Percentiles rank a stretch among this genome's conserved stretches.
Evolutionary conservation across 2,329 filamentous ascomycete species (phyloP).

Genomic region (Shiraia sp.): DNA sequence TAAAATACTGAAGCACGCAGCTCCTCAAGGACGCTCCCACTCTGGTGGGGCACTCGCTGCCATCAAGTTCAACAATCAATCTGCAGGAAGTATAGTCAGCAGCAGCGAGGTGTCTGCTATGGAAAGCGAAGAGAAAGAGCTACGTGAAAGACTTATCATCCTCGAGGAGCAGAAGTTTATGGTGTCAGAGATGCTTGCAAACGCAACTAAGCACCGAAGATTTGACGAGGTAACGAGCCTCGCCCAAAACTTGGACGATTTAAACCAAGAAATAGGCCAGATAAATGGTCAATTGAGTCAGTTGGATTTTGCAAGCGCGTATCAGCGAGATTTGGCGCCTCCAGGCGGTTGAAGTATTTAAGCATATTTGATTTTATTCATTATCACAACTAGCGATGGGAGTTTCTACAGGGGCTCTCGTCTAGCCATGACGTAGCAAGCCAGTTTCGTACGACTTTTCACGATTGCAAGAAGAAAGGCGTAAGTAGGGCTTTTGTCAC

Average conservation of each 20-base stretch:
- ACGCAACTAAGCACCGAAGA: slow-evolving; percentile 73
- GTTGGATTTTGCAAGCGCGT: slow-evolving; percentile 65
- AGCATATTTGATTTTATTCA: slow-evolving; percentile 7
- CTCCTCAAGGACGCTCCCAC: slow-evolving; percentile 52
- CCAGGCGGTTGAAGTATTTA: slow-evolving; percentile 25
- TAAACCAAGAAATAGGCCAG: slow-evolving; percentile 75
- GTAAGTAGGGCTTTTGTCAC: no score
- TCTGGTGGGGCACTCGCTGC: slow-evolving; percentile 56
- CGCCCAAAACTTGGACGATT: slow-evolving; percentile 77
- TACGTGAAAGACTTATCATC: slow-evolving; percentile 78
- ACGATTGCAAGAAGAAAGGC: neutral
- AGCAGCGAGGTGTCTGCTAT: slow-evolving; percentile 66
- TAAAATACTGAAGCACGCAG: slow-evolving; percentile 58
- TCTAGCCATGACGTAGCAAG: neutral
- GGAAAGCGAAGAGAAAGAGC: slow-evolving; percentile 80
- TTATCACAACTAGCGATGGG: no score
- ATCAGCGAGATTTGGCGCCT: slow-evolving; percentile 39
- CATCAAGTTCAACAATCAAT: slow-evolving; percentile 62
- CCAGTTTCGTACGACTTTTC: neutral
- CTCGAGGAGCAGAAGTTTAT: slow-evolving; percentile 91
- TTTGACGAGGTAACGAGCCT: slow-evolving; percentile 87
- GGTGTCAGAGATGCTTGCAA: slow-evolving; percentile 81
- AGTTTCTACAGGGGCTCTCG: no score
- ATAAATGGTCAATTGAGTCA: slow-evolving; percentile 67
- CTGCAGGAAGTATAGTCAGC: slow-evolving; percentile 58